Evolutionary conservation across 768 basidiomycete genomes (phyloP).

Genomic region (Termitomyces sp.): DNA sequence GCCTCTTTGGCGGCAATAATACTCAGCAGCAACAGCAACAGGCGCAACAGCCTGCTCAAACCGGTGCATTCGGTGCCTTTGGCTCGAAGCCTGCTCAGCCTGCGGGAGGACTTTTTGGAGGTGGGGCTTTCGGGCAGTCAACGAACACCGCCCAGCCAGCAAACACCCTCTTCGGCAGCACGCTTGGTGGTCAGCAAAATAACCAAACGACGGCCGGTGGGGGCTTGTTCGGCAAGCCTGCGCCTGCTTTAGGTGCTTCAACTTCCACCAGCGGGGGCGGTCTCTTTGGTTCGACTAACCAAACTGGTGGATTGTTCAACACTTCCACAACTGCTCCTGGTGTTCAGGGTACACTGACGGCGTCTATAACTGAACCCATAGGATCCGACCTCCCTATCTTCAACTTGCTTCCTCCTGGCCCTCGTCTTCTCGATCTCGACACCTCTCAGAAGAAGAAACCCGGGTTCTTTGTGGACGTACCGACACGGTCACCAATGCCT

Average conservation of each 20-base stretch:
- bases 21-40: constrained; percentile 24
- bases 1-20: constrained; percentile 31
- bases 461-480: constrained; percentile 74
- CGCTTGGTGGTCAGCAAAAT: constrained; percentile 45
- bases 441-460: constrained; percentile 71
- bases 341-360: constrained; percentile 63
- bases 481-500: constrained; percentile 69
- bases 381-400: constrained; percentile 71
- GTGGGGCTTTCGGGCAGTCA: constrained; percentile 34
- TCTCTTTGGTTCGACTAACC: constrained; percentile 42
- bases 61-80: constrained; percentile 31
- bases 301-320: constrained; percentile 33
- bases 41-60: constrained; percentile 35
- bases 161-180: constrained; percentile 48
- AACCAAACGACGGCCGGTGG: constrained; percentile 43
- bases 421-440: constrained; percentile 60
- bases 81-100: constrained; percentile 46
- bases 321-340: constrained; percentile 42
- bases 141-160: constrained; percentile 25
- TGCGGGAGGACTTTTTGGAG: constrained; percentile 35
- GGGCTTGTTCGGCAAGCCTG: constrained; percentile 48
- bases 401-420: constrained; percentile 71
- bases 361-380: constrained; percentile 88
- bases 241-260: constrained; percentile 45
- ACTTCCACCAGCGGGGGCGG: constrained; percentile 37